phyloP scores from a whole-genome alignment of 768 basidiomycete genomes.

The Exidia glandulosa region DNA sequence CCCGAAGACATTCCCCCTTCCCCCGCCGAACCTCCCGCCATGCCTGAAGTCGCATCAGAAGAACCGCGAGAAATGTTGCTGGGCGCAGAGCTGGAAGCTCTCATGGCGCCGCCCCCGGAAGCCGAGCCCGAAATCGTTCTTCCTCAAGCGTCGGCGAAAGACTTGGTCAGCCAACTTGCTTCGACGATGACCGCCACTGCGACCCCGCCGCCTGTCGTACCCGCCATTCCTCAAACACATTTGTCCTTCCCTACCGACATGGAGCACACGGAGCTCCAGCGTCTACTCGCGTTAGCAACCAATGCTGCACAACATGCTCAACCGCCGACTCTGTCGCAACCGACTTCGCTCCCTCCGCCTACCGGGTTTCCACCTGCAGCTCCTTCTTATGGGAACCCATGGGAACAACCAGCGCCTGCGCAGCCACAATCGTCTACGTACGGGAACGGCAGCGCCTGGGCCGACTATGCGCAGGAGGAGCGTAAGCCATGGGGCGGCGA shows the following conservation, averaged over 20 bases:
- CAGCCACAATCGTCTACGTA: background rate
- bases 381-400: background rate
- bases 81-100: constrained; percentile 41
- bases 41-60: constrained; percentile 61
- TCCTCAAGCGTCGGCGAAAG: too few species aligned
- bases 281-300: background rate
- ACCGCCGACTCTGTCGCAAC: background rate
- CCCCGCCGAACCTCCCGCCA: constrained; percentile 56
- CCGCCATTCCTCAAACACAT: background rate
- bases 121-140: too few species aligned
- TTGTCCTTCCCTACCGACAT: background rate
- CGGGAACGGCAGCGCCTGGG: background rate
- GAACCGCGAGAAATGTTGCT: constrained; percentile 54
- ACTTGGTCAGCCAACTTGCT: background rate
- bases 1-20: constrained; percentile 65
- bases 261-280: background rate
- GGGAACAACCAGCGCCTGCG: background rate
- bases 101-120: too few species aligned
- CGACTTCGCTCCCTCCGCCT: background rate
- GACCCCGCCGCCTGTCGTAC: background rate
- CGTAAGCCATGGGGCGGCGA: background rate
- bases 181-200: background rate
- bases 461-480: background rate
- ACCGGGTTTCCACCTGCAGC: background rate
- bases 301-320: background rate